Percentiles rank a stretch among this genome's conserved stretches.
Conservation (phyloP, 495 filamentous ascomycete species). For the Cercophora samala region DNA sequence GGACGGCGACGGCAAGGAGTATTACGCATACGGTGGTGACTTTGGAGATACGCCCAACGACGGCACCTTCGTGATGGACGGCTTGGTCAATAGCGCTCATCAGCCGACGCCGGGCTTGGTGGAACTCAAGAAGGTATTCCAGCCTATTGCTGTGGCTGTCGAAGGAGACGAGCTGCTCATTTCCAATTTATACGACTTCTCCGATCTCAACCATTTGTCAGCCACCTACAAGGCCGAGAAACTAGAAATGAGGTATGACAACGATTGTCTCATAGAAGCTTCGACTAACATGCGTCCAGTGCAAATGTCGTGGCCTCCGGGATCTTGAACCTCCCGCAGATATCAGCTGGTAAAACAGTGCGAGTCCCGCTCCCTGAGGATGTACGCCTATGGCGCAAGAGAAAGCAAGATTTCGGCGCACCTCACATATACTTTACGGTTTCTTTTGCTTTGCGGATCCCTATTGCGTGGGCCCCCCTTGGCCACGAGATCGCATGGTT, state of each 20-base stretch:
- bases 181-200: constrained; percentile 54
- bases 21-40: constrained; percentile 66
- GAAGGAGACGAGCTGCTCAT: constrained; percentile 32
- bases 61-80: constrained; percentile 63
- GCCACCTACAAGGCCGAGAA: constrained; percentile 24
- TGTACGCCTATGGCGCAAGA: background rate
- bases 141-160: constrained; percentile 47
- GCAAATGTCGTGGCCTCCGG: constrained; percentile 15
- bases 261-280: background rate
- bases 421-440: constrained; percentile 22
- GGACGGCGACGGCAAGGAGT: constrained; percentile 47
- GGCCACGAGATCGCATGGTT: constrained; percentile 33
- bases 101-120: constrained; percentile 55
- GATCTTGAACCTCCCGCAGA: constrained; percentile 19
- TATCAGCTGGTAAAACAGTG: constrained; percentile 17
- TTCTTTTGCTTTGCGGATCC: constrained; percentile 17
- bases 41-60: constrained; percentile 66
- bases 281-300: constrained; percentile 6
- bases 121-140: constrained; percentile 60
- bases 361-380: constrained; percentile 8
- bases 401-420: constrained; percentile 9
- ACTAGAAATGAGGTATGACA: constrained; percentile 19
- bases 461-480: constrained; percentile 24
- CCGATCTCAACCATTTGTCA: constrained; percentile 44
- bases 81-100: constrained; percentile 57